Evolutionary conservation across 768 basidiomycete genomes (phyloP), one percentile per base, ranked within the genome.

Genomic region (Harrya chromipes): DNA sequence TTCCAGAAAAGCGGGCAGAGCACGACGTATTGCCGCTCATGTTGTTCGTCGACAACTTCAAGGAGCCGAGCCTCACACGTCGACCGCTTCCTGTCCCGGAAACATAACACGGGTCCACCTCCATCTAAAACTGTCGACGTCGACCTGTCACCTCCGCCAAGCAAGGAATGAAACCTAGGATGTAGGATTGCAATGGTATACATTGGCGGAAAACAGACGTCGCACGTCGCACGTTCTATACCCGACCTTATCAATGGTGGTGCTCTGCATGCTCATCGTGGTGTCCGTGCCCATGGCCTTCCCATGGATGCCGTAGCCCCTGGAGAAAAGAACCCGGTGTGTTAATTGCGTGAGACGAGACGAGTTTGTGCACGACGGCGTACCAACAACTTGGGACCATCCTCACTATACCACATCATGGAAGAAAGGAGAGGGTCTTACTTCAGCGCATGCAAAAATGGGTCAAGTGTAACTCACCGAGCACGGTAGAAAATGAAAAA

Each of bases 401-500:
- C 88, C 75, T 90, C 79, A 58, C 88, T 90, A 58, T 3, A 52
- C 4, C 17, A 14, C 16, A 12, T 33, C 55, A 44, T 26, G 37
- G 6, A 27, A 16, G 51, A 40, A 8, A n/a, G 43, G 19, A 2
- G 21, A 42, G 24, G 42, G 48, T 14, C 36, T 40, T 19, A 4
- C 21, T 20, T 54, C 37, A 54, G 33, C 14, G 12, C 11, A 7
- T 12, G 53, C 37, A 41, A 24, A 31, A 24, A 40, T 11, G 24
- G 34, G 16, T 21, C 40, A 8, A 10, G 24, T n/a, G 26, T 1
- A 9, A 76, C 87, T 63, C 62, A 95, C 94, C 92, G 78, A 56
- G 89, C 87, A 49, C 94, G 84, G 72, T 94, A 97, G 76, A 97
- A 95, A 66, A 97, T 93, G 76, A 94, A 97, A 82, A 95, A 95